Conservation (phyloP, 106 monocot genomes). For the Allium sativum region DNA sequence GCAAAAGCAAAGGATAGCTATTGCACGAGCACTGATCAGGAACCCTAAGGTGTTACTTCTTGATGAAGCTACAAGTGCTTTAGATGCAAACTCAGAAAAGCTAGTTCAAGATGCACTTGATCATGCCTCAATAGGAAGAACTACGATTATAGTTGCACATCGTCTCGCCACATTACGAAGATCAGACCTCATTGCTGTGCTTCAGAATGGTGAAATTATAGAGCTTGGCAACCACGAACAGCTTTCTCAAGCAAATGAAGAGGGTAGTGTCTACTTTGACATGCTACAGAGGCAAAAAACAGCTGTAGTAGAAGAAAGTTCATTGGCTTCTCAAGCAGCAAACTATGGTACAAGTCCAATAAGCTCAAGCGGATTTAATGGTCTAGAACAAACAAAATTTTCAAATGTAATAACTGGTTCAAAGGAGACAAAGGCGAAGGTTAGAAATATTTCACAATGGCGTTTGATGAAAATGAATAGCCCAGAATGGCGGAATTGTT, state of each 20-base stretch:
- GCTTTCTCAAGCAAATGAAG: slow-evolving; percentile 10
- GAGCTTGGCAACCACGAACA: slow-evolving; percentile 16
- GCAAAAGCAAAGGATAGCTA: slow-evolving; percentile 31
- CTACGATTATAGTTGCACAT: slow-evolving; percentile 21
- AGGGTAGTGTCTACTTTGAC: slow-evolving; percentile 9
- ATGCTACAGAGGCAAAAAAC: slow-evolving; percentile 12
- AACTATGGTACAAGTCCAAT: neutral
- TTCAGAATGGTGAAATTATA: slow-evolving; percentile 10
- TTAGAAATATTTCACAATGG: slow-evolving; percentile 8
- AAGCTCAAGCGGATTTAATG: neutral
- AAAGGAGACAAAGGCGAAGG: neutral
- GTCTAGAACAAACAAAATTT: neutral
- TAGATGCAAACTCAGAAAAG: slow-evolving; percentile 21
- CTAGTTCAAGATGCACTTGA: slow-evolving; percentile 23
- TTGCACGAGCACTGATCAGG: slow-evolving; percentile 21
- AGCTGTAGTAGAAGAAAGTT: neutral
- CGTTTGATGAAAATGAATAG: slow-evolving; percentile 13
- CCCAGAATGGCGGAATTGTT: slow-evolving; percentile 17
- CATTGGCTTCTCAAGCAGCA: neutral
- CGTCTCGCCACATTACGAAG: slow-evolving; percentile 16
- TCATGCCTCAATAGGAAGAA: slow-evolving; percentile 15
- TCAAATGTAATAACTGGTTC: neutral
- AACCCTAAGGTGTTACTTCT: slow-evolving; percentile 17
- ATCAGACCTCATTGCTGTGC: slow-evolving; percentile 15
- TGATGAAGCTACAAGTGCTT: slow-evolving; percentile 20